These are phyloP conservation scores for Fusarium tuaranense DNA, from an alignment of 2,329 filamentous ascomycete genomes.

Conservation along the genomic window DNA sequence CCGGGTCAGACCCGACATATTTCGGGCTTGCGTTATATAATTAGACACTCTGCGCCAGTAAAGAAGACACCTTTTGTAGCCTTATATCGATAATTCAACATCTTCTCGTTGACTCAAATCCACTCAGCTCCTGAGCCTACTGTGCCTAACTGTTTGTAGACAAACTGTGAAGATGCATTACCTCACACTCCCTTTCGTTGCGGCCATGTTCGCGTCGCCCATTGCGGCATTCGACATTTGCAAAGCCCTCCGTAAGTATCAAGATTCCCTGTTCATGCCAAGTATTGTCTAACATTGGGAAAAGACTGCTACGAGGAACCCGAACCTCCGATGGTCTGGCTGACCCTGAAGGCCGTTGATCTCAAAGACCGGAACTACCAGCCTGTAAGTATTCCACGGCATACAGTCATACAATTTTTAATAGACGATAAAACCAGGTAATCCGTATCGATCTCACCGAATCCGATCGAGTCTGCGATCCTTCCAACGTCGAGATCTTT, in stretches of 20 bases:
- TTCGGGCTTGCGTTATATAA: not conserved
- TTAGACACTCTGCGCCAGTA: not conserved
- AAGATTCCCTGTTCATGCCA: too few species aligned
- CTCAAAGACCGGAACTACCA: not conserved
- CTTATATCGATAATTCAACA: not conserved
- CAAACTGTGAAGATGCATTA: not conserved
- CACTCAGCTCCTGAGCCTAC: not conserved
- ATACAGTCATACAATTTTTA: not conserved
- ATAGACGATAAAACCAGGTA: not conserved
- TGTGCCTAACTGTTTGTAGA: not conserved
- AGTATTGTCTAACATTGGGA: not conserved
- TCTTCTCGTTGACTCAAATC: not conserved
- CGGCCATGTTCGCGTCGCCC: not conserved
- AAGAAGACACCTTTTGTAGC: not conserved
- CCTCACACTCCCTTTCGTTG: not conserved
- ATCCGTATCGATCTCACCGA: constrained; percentile 2
- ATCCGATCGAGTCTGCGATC: not conserved
- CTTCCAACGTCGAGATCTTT: not conserved
- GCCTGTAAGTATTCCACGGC: not conserved
- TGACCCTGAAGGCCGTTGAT: not conserved
- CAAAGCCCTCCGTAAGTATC: not conserved
- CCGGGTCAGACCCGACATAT: not conserved
- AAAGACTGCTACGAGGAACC: not conserved
- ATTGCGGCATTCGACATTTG: constrained; percentile 4
- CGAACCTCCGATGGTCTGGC: not conserved